These are phyloP conservation scores for Chloranthus sessilifolius DNA, from an alignment of 164 flowering plant species.

Conservation along the genomic window DNA sequence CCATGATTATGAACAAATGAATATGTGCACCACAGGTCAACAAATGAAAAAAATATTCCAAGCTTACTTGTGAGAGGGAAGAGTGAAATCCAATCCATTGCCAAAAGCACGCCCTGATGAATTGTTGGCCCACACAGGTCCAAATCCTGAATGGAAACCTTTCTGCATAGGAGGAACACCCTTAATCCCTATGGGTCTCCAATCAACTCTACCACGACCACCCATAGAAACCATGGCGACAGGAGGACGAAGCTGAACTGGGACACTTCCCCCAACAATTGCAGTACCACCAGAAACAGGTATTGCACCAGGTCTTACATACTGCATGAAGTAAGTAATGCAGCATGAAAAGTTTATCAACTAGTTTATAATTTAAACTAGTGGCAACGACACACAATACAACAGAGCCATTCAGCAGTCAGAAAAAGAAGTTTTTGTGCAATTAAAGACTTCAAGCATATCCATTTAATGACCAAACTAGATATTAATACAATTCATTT, in stretches of 20 bases:
- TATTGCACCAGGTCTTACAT: conserved; percentile 95
- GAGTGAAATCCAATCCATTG: conserved; percentile 85
- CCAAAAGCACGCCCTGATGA: conserved; percentile 71
- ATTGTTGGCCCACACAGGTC: conserved; percentile 60
- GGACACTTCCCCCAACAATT: conserved; percentile 44
- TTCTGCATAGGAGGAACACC: conserved; percentile 48
- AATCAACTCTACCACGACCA: conserved; percentile 75
- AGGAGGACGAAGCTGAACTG: conserved; percentile 80
- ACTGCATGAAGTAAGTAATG: conserved; percentile 73
- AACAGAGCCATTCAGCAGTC: neutral
- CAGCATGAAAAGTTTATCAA: neutral
- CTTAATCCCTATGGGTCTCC: conserved; percentile 56
- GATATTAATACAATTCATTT: too few relatives aligned
- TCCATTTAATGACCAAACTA: too few relatives aligned
- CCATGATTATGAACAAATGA: too few relatives aligned
- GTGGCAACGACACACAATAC: neutral
- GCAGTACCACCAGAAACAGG: conserved; percentile 51
- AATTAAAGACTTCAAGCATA: too few relatives aligned
- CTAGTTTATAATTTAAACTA: conserved; percentile 12
- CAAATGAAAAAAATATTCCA: neutral
- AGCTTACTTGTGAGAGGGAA: conserved; percentile 95
- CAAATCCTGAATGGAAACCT: conserved; percentile 63
- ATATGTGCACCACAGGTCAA: too few relatives aligned
- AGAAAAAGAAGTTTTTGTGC: too few relatives aligned
- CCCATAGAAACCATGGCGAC: conserved; percentile 27